phyloP scores from a whole-genome alignment of 2,329 filamentous ascomycete species.

The Davidsoniella neocaledoniae region DNA sequence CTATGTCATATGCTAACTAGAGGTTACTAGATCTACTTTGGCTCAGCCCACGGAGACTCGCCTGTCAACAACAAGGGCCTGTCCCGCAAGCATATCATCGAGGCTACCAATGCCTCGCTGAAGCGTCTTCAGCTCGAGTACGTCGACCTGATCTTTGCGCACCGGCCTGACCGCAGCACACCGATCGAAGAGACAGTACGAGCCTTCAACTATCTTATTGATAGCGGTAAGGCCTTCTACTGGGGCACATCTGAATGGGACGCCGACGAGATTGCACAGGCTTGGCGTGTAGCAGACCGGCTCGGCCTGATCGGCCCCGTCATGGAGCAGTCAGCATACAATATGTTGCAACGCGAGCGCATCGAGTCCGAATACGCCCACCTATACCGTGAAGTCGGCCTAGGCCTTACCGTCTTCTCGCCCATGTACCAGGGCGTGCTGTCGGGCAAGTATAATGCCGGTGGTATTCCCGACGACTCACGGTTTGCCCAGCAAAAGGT shows the following conservation, averaged over 20 bases:
- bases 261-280: slow-evolving; percentile 46
- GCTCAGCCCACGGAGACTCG: slow-evolving; percentile 40
- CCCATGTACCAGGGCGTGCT: slow-evolving; percentile 42
- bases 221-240: slow-evolving; percentile 51
- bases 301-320: slow-evolving; percentile 45
- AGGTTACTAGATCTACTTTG: slow-evolving; percentile 37
- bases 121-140: slow-evolving; percentile 41
- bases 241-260: slow-evolving; percentile 56
- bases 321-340: slow-evolving; percentile 52
- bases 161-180: slow-evolving; percentile 49
- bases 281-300: slow-evolving; percentile 42
- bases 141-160: slow-evolving; percentile 53
- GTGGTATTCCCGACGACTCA: slow-evolving; percentile 38
- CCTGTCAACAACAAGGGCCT: slow-evolving; percentile 50
- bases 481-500: slow-evolving; percentile 38
- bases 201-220: slow-evolving; percentile 53
- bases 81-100: slow-evolving; percentile 52
- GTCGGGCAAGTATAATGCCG: slow-evolving; percentile 51
- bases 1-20: neutral
- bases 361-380: slow-evolving; percentile 47
- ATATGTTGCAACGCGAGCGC: slow-evolving; percentile 42
- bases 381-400: slow-evolving; percentile 41
- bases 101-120: slow-evolving; percentile 44
- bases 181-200: slow-evolving; percentile 57
- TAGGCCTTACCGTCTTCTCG: slow-evolving; percentile 46